Base-by-base conservation (phyloP, 2,329 filamentous ascomycete genomes). In the Neurospora sp. region DNA sequence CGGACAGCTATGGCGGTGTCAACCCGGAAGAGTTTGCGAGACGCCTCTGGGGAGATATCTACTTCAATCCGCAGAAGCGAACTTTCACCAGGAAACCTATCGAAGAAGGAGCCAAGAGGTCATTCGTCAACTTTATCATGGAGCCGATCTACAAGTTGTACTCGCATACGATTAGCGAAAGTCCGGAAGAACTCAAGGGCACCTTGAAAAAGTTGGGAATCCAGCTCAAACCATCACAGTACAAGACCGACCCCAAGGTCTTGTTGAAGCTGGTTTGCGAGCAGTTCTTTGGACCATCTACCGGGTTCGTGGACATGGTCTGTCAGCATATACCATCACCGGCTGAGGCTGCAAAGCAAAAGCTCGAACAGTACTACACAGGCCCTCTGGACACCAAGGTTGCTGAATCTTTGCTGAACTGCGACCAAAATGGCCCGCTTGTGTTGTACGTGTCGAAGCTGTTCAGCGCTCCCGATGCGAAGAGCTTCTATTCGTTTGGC, bases 111-210 rank as follows among this genome's bases (percentile, higher is more conserved):
- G 89, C 94, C 5, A 92, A 91, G 79, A 86, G 96, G 70, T 92
- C 93, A 0, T 99, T 99, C 78, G 91, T 98, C 70, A 90, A 97
- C 80, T 99, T 98, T 79, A 87, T 99, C 37, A 84, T 99, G 66
- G 96, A 99, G 78, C 96, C 96, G 19, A 93, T 99, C 74, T 99
- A 99, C 86, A 99, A 99, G 81, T 86, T 99, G 57, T 98, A 95
- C 79, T 95, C 93, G 17, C 93, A 97, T 79, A 96, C 94, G 4
- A 92, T 99, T 77, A 96, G 93, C 77, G 91, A 96, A 78, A 95
- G 89, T 76, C 92, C 95, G 0, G 90, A 92, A 69, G 92, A 97
- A 75, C 83, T 99, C 71, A 93, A 91, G 77, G 86, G 86, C 66
- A 96, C 93, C 0, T 82, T 99, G 70, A 89, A 87, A 19, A 89